Conservation (phyloP, 768 basidiomycete genomes). For the Boletellus sp. region DNA sequence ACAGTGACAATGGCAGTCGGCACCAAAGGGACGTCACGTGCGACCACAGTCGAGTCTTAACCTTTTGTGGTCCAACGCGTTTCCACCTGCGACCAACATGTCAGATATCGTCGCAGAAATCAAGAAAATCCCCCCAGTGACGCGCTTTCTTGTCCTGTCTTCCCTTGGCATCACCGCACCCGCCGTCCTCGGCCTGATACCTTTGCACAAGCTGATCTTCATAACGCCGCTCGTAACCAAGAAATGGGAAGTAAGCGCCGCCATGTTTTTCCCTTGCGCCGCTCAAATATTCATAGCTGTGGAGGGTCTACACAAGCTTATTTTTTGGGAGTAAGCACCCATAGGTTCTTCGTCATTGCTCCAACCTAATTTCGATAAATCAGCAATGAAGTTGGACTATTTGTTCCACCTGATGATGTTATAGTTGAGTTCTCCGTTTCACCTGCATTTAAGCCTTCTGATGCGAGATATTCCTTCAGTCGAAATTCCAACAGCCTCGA, state of each 20-base stretch:
- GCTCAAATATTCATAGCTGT: conserved; percentile 45
- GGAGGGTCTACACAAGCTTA: conserved; percentile 71
- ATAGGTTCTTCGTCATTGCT: not conserved
- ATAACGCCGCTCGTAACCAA: conserved; percentile 40
- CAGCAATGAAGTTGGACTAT: conserved; percentile 32
- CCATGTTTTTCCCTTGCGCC: not conserved
- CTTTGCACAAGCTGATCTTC: conserved; percentile 55
- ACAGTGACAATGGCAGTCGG: not conserved
- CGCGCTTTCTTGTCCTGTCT: conserved; percentile 63
- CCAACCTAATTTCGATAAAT: not conserved
- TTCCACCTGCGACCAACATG: conserved; percentile 31
- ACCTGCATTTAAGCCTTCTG: not conserved
- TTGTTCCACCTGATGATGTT: conserved; percentile 44
- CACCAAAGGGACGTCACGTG: not conserved
- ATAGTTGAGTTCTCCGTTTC: conserved; percentile 30
- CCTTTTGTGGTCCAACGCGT: not conserved
- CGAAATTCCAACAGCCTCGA: conserved; percentile 67
- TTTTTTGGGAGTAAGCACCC: conserved; percentile 57
- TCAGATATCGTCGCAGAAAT: conserved; percentile 55
- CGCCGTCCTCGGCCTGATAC: conserved; percentile 50
- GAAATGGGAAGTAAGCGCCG: conserved; percentile 49
- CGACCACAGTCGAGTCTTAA: not conserved
- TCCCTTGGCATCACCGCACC: conserved; percentile 59
- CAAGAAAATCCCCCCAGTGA: conserved; percentile 80
- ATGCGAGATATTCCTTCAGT: conserved; percentile 36